Evolutionary conservation across 2,329 filamentous ascomycete species (phyloP).

Genomic region (Aaosphaeria arxii): DNA sequence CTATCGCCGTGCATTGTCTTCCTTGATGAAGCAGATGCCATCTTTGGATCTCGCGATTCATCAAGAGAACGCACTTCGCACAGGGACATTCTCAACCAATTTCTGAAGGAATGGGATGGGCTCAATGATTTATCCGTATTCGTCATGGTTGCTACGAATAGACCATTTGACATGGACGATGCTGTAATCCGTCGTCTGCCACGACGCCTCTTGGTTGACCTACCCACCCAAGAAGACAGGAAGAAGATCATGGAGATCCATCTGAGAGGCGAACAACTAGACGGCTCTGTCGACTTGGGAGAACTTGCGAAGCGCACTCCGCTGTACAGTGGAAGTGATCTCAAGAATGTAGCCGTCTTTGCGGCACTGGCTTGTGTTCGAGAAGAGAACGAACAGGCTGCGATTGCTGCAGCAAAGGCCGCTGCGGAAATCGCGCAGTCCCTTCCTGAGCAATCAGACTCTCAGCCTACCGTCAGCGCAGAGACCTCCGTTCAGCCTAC

Average conservation of each 20-base stretch:
- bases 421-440: conserved; percentile 29
- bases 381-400: conserved; percentile 59
- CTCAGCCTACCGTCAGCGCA: neutral
- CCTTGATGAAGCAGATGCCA: conserved; percentile 92
- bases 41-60: conserved; percentile 74
- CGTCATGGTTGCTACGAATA: conserved; percentile 97
- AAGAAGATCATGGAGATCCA: conserved; percentile 69
- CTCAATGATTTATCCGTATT: conserved; percentile 81
- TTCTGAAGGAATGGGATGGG: conserved; percentile 94
- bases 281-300: conserved; percentile 58
- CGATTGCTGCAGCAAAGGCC: conserved; percentile 21
- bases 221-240: conserved; percentile 65
- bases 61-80: conserved; percentile 67
- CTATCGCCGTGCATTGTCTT: conserved; percentile 91
- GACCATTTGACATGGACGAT: conserved; percentile 91
- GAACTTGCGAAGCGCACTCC: conserved; percentile 65
- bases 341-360: conserved; percentile 79
- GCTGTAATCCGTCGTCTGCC: conserved; percentile 76
- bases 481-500: neutral
- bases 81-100: conserved; percentile 93
- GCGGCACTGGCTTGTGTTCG: conserved; percentile 76
- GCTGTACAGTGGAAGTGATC: conserved; percentile 77
- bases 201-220: conserved; percentile 68
- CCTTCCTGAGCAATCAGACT: neutral
- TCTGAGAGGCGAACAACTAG: conserved; percentile 65